phyloP scores from a whole-genome alignment of 2,329 filamentous ascomycete species.

The Metarhizium anisopliae region DNA sequence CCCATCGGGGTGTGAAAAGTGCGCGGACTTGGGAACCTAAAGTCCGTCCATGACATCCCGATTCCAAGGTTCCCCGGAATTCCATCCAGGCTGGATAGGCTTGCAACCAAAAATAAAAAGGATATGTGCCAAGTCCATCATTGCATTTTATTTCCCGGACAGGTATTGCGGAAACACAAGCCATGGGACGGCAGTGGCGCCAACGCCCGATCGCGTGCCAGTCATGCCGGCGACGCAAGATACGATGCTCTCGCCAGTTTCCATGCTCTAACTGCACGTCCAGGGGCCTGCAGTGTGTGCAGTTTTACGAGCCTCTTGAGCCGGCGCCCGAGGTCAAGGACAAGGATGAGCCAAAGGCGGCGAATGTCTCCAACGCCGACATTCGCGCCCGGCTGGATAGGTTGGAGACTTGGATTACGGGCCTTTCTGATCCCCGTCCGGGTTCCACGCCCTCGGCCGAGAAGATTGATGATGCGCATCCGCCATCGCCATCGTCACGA shows the following conservation, averaged over 20 bases:
- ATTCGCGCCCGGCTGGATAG: constrained; percentile 2
- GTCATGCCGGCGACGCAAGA: constrained; percentile 22
- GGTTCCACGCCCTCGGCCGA: not conserved
- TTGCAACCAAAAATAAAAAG: not conserved
- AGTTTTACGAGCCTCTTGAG: constrained; percentile 4
- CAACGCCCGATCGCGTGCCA: constrained; percentile 23
- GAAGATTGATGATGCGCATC: not conserved
- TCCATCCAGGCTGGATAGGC: not conserved
- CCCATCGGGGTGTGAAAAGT: not conserved
- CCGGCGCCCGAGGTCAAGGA: not conserved
- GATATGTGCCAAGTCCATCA: not conserved
- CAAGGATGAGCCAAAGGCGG: not conserved
- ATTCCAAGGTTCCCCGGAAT: too few species aligned
- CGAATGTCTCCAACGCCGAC: not conserved
- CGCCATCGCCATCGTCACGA: not conserved
- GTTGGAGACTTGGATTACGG: constrained; percentile 1
- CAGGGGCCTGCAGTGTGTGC: constrained; percentile 18
- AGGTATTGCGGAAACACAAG: not conserved
- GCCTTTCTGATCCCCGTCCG: not conserved
- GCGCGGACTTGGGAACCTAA: not conserved
- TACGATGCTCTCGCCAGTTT: constrained; percentile 23
- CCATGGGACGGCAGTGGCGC: constrained; percentile 20
- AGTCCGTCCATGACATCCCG: not conserved
- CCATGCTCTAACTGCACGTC: constrained; percentile 24
- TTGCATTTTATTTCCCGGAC: not conserved